These are phyloP conservation scores for Pythium rhizo-oryzae DNA, from an alignment of 352 stramenopile genomes.

Conservation along the genomic window DNA sequence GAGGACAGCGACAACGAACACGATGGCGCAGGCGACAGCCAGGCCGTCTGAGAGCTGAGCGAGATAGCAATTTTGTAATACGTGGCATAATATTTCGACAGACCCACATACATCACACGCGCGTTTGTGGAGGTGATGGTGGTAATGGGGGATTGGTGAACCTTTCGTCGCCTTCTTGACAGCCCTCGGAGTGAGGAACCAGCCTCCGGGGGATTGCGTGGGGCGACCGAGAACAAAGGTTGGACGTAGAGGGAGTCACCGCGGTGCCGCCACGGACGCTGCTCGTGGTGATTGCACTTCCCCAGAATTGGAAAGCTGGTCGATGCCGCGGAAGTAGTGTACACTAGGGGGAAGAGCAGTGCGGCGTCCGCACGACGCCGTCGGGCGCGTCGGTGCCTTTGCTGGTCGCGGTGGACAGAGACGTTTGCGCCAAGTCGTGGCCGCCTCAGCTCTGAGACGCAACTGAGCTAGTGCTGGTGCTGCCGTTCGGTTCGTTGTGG, in stretches of 20 bases:
- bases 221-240: too few relatives aligned
- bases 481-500: constrained; percentile 48
- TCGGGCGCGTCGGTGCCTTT: not conserved
- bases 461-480: not conserved
- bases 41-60: not conserved
- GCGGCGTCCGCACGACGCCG: not conserved
- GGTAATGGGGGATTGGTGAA: too few relatives aligned
- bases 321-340: not conserved
- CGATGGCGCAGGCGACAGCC: not conserved
- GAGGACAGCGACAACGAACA: not conserved
- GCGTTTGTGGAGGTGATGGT: too few relatives aligned
- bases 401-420: not conserved
- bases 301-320: too few relatives aligned
- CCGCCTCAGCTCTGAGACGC: constrained; percentile 10
- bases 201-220: too few relatives aligned
- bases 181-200: too few relatives aligned
- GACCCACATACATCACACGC: too few relatives aligned
- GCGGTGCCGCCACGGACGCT: too few relatives aligned
- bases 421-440: not conserved
- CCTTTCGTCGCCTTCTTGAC: too few relatives aligned
- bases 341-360: too few relatives aligned
- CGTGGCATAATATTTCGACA: not conserved
- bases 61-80: not conserved
- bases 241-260: too few relatives aligned
- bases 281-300: too few relatives aligned